Evolutionary conservation across 805 yeast species (phyloP).

Genomic region (Teunomyces aglyptinius): DNA sequence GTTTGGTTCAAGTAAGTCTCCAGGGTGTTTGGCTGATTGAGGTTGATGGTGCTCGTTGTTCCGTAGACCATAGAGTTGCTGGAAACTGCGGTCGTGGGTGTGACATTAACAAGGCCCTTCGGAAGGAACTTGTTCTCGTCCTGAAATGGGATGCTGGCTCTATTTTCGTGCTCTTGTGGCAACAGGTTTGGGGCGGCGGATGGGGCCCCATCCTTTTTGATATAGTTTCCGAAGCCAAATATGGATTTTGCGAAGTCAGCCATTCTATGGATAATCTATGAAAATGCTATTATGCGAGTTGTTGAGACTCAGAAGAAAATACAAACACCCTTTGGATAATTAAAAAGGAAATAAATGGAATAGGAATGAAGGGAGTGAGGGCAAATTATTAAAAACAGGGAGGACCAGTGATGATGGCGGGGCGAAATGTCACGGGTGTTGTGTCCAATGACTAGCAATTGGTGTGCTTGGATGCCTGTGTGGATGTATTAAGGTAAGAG

Average conservation of each 20-base stretch:
- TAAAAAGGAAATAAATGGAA: not conserved
- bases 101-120: constrained; percentile 34
- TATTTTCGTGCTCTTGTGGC: not conserved
- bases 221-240: constrained; percentile 39
- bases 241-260: constrained; percentile 47
- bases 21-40: constrained; percentile 11
- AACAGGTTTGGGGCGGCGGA: constrained; percentile 5
- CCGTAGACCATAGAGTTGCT: constrained; percentile 66
- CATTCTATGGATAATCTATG: constrained; percentile 19
- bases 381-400: not conserved
- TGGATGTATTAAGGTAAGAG: no score
- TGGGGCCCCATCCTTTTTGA: constrained; percentile 23
- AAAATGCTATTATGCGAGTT: not conserved
- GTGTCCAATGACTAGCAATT: not conserved
- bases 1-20: constrained; percentile 25
- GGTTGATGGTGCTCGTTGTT: constrained; percentile 43
- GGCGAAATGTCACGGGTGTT: not conserved
- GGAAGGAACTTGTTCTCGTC: constrained; percentile 28
- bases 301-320: not conserved
- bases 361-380: not conserved
- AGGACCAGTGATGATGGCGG: not conserved
- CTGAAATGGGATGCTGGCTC: constrained; percentile 1
- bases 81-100: constrained; percentile 70
- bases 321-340: not conserved
- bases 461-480: not conserved